Evolutionary conservation across 164 flowering plant genomes (phyloP), one percentile per base, ranked within the genome.

Genomic region (Vitis riparia): DNA sequence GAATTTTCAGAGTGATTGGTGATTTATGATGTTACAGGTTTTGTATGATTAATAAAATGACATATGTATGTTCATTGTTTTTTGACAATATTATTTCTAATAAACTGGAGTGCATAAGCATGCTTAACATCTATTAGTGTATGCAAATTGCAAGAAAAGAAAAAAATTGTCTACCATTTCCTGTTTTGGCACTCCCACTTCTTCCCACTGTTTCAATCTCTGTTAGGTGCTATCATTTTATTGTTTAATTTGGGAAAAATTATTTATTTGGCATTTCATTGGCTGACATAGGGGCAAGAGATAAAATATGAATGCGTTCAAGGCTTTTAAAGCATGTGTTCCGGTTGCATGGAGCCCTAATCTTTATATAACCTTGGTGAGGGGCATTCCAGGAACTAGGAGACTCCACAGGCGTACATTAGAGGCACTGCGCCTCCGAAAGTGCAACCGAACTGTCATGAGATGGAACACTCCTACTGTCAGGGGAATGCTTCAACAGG

Each of bases 401-500:
- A 83, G 78, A 76, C 89, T 86, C 74, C 98, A 93, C 68, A 78
- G 98, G 69, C 92, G 94, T 59, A 93, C 94, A 0, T 73, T 93
- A 29, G 97, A 89, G 81, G 97, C 94, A 27, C 55, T 94, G 67
- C 86, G 92, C 14, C 89, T 92, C 15, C 68, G 88, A 48, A 94
- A 92, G 73, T 85, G 89, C 82, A 91, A 89, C 75, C 84, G 94
- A 15, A 94, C 97, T 63, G 97, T 92, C 64, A 85, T 86, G 93
- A 81, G 84, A 55, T 84, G 84, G 87, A 95, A 93, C 77, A 91
- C 98, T 8, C 98, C 99, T 49, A 88, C 93, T 12, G 85, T 90
- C 11, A 75, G 99, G 55, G 99, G 99, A 77, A 93, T 93, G 98
- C 70, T 93, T 44, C 91, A 93, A 66, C 99, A 95, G 90, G 99